A percentile compares a stretch with the other conserved stretches of the same genome.
These are phyloP conservation scores for Purshia tridentata DNA, from an alignment of 306 rosid genomes.

Conservation along the genomic window DNA sequence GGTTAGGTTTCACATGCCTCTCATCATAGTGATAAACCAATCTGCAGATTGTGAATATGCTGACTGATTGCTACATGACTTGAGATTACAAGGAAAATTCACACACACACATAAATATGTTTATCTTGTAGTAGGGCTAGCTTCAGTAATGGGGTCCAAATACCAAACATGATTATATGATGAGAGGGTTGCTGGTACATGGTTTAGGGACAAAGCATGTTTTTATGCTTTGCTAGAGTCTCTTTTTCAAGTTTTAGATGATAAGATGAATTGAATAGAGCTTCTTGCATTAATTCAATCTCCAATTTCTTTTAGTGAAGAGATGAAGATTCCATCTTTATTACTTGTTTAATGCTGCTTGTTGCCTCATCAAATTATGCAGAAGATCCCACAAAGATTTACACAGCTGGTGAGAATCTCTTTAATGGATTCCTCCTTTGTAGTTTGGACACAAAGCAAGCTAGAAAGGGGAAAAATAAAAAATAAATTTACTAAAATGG, in stretches of 20 bases:
- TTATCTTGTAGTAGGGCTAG: too few relatives aligned
- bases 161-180: too few relatives aligned
- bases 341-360: constrained; percentile 16
- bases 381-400: constrained; percentile 39
- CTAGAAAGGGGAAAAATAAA: constrained; percentile 4
- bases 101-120: too few relatives aligned
- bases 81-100: too few relatives aligned
- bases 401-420: constrained; percentile 65
- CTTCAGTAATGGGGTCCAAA: too few relatives aligned
- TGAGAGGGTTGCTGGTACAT: not conserved
- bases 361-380: constrained; percentile 24
- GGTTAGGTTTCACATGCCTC: too few relatives aligned
- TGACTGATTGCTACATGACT: too few relatives aligned
- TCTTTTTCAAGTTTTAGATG: constrained; percentile 14
- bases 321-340: not conserved
- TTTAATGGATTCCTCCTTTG: constrained; percentile 41
- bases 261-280: constrained; percentile 37
- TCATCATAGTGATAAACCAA: too few relatives aligned
- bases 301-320: not conserved
- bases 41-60: too few relatives aligned
- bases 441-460: constrained; percentile 29
- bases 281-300: constrained; percentile 18
- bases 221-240: constrained; percentile 13
- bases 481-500: constrained; percentile 28
- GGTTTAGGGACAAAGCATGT: constrained; percentile 27